These are phyloP conservation scores for Tylopilus felleus DNA, from an alignment of 768 basidiomycete genomes.

Conservation along the genomic window DNA sequence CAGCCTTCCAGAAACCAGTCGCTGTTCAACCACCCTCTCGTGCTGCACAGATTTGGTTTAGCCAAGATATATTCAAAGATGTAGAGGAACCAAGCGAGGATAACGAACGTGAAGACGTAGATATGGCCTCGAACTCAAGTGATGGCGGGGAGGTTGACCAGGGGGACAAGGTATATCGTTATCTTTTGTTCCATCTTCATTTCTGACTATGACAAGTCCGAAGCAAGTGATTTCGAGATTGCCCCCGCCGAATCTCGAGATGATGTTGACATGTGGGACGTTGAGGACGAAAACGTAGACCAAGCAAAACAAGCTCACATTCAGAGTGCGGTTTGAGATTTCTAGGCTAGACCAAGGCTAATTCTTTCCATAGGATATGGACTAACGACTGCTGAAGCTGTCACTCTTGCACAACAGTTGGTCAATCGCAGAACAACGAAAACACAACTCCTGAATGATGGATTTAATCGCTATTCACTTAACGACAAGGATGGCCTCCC, in stretches of 20 bases:
- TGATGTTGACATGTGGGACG: slow-evolving; percentile 75
- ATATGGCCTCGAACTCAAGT: slow-evolving; percentile 28
- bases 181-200: neutral
- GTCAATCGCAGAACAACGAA: slow-evolving; percentile 89
- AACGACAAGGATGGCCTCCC: slow-evolving; percentile 91
- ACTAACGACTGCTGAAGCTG: slow-evolving; percentile 82
- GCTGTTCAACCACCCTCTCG: slow-evolving; percentile 41
- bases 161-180: slow-evolving; percentile 25
- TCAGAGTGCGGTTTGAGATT: slow-evolving; percentile 47
- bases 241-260: slow-evolving; percentile 59
- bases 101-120: slow-evolving; percentile 22
- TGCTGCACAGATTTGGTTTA: slow-evolving; percentile 89
- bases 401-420: slow-evolving; percentile 86
- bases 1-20: slow-evolving; percentile 36
- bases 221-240: slow-evolving; percentile 61
- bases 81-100: slow-evolving; percentile 37
- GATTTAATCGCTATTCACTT: slow-evolving; percentile 91
- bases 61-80: slow-evolving; percentile 81
- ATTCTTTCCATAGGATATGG: slow-evolving; percentile 58
- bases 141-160: slow-evolving; percentile 31
- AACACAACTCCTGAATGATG: slow-evolving; percentile 88
- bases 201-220: slow-evolving; percentile 19
- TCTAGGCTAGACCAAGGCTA: neutral
- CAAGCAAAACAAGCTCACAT: slow-evolving; percentile 62
- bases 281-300: slow-evolving; percentile 73